Base-by-base conservation (phyloP, 495 filamentous ascomycete genomes). In the Neurospora sp. region DNA sequence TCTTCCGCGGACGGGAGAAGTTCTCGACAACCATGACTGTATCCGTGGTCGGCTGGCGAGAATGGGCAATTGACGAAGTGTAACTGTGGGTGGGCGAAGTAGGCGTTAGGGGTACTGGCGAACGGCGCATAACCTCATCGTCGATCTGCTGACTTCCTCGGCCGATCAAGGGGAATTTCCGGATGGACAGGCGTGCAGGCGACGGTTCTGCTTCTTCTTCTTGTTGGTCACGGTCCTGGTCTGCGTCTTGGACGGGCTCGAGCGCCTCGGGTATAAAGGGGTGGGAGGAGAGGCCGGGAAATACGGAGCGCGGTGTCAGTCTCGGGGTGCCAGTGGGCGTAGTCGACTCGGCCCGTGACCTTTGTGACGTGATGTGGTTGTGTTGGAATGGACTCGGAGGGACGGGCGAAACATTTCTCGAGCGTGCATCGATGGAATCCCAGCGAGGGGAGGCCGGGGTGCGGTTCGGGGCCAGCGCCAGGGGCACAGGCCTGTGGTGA, bases 1-100 rank as follows among this genome's bases (percentile, higher is more conserved):
- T 75, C 69, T 85, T 85, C 44, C 86, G 77, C 53, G 85, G 85
- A 46, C 87, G 82, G 3, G 86, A 87, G 74, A 88, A 87, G 74
- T 87, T 88, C 73, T 87, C 86, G 70, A 85, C 80, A 38, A 69
- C 73, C 75, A 77, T 72, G 38, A 53, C 74, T 74, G 72, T n/a
- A 70, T 75, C 70, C 70, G 69, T 41, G 74, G 74, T 27, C 77
- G 74, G 46, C 69, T 35, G 53, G 53, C 53, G 53, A 31, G 53
- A 66, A 66, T 35, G 53, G 53, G 27, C 53, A 66, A 66, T 66
- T 37, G 53, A 66, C 27, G 53, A 66, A 10, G 53, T 66, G 53
- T 66, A 35, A 9, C 53, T 66, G 27, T 66, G 53, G 53, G 53
- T 35, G 27, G 53, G 53, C 39, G 75, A 77, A 27, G 72, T 75